These are phyloP conservation scores for Aspergillus ellipticus DNA, from an alignment of 495 filamentous ascomycete species.

Conservation along the genomic window DNA sequence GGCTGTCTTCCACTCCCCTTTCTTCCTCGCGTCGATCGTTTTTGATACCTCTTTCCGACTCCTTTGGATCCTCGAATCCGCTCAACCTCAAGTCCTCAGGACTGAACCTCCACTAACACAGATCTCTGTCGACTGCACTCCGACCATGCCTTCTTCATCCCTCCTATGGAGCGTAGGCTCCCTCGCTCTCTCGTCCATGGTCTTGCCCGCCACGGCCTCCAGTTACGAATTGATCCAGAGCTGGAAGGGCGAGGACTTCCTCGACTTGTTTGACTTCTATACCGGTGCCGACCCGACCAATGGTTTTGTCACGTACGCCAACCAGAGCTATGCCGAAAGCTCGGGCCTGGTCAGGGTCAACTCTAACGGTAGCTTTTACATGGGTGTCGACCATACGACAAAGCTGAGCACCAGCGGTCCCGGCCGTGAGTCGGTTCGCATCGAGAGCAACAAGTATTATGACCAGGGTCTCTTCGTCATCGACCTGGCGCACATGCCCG, in stretches of 20 bases:
- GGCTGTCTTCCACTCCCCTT: conserved; percentile 18
- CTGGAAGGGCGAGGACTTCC: conserved; percentile 47
- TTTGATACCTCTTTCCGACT: too few relatives aligned
- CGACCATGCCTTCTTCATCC: conserved; percentile 17
- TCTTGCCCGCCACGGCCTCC: conserved; percentile 11
- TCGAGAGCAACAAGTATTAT: conserved; percentile 65
- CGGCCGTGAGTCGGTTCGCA: conserved; percentile 66
- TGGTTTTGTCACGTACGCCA: conserved; percentile 66
- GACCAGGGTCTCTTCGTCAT: conserved; percentile 67
- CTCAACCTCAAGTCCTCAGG: neutral
- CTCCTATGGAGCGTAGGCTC: conserved; percentile 16
- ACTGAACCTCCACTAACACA: neutral
- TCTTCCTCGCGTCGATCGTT: conserved; percentile 10
- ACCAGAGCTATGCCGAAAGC: conserved; percentile 50
- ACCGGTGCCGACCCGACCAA: conserved; percentile 59
- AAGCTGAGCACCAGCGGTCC: conserved; percentile 29
- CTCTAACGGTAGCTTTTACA: conserved; percentile 45
- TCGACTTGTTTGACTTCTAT: conserved; percentile 50
- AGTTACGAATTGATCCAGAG: conserved; percentile 43
- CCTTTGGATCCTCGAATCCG: neutral
- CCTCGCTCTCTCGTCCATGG: conserved; percentile 16
- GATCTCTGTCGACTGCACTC: neutral
- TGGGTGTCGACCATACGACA: conserved; percentile 47
- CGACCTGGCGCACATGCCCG: conserved; percentile 76
- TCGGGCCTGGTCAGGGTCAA: conserved; percentile 55